Percentiles rank a stretch among this genome's conserved stretches.
Conservation (phyloP, 768 basidiomycete genomes). For the Pleurotus pulmonarius region DNA sequence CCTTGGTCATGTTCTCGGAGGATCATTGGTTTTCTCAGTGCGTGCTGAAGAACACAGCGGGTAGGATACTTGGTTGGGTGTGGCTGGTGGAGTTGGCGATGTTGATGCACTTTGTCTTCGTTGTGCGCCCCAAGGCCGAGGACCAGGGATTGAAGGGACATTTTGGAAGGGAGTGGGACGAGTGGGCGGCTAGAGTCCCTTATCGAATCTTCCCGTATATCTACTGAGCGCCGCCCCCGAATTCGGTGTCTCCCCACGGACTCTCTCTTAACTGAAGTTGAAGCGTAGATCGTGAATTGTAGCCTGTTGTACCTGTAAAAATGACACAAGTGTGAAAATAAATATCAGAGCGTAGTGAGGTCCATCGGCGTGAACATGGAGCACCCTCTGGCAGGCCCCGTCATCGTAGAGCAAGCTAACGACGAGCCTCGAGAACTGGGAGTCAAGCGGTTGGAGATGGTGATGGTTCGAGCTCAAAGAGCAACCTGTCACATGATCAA, state of each 20-base stretch:
- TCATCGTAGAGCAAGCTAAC: too few species aligned
- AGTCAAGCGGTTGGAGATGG: too few species aligned
- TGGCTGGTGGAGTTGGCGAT: background rate
- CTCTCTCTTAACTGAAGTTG: too few species aligned
- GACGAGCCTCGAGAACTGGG: background rate
- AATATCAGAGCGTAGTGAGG: too few species aligned
- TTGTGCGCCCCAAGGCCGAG: background rate
- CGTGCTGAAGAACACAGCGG: background rate
- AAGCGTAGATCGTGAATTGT: too few species aligned
- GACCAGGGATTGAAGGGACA: background rate
- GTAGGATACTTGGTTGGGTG: background rate
- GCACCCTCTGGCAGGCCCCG: too few species aligned
- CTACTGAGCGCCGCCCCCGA: constrained; percentile 13
- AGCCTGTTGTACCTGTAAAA: too few species aligned
- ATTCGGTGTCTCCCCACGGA: too few species aligned
- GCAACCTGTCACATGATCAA: too few species aligned
- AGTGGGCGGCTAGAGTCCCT: constrained; percentile 20
- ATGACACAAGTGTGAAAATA: too few species aligned
- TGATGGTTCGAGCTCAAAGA: constrained; percentile 15
- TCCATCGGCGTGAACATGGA: too few species aligned
- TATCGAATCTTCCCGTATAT: constrained; percentile 27
- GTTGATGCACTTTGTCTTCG: background rate
- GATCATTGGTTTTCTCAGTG: background rate
- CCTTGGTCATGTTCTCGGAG: background rate
- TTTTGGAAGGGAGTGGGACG: background rate